Conservation (phyloP, 768 basidiomycete genomes). For the Termitomyces sp. region DNA sequence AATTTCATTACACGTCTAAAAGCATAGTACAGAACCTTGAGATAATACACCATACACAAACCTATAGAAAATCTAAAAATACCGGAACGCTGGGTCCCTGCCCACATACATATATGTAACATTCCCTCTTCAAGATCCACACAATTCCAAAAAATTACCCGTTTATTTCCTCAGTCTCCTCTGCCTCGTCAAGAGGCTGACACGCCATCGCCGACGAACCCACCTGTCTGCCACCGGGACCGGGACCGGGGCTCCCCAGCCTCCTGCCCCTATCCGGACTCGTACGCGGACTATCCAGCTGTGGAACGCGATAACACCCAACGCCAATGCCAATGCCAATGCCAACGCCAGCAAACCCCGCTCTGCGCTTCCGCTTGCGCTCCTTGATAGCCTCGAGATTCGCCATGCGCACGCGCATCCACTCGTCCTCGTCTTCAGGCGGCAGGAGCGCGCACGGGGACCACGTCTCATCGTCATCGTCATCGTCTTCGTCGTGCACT, state of each 20-base stretch:
- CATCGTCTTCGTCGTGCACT: too few species aligned
- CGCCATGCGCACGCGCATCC: slow-evolving; percentile 26
- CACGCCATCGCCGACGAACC: background rate
- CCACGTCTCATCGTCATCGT: background rate
- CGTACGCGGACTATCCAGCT: background rate
- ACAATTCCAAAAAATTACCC: background rate
- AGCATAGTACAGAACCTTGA: too few species aligned
- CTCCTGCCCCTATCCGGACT: background rate
- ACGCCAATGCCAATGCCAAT: too few species aligned
- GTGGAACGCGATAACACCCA: background rate
- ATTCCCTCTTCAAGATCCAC: background rate
- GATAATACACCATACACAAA: too few species aligned
- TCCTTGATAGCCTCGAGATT: background rate
- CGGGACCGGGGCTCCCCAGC: too few species aligned
- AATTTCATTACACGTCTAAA: too few species aligned
- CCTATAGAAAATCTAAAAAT: too few species aligned
- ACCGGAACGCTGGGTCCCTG: too few species aligned
- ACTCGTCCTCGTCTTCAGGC: slow-evolving; percentile 13
- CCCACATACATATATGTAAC: background rate
- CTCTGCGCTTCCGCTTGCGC: background rate
- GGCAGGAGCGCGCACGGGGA: background rate
- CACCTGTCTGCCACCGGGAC: background rate
- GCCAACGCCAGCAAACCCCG: background rate
- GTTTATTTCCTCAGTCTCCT: background rate
- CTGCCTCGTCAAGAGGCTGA: background rate